These are phyloP conservation scores for Saturnispora ahearnii DNA, from an alignment of 805 yeast species.

Conservation along the genomic window DNA sequence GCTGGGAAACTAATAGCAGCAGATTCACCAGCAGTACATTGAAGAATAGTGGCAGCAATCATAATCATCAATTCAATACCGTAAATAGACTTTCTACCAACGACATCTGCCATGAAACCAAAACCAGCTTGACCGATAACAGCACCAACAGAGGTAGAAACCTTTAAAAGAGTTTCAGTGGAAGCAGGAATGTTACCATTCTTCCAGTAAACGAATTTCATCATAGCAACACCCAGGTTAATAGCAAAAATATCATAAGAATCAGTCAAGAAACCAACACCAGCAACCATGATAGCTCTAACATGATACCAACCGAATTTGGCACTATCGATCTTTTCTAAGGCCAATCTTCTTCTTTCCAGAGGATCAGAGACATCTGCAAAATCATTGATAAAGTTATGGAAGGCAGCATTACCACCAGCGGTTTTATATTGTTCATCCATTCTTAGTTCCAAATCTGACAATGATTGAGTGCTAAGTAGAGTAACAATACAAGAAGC, in stretches of 20 bases:
- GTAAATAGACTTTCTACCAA: conserved; percentile 82
- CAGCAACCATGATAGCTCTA: conserved; percentile 76
- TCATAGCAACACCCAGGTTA: conserved; percentile 72
- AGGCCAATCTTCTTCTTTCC: conserved; percentile 79
- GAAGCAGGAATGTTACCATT: conserved; percentile 49
- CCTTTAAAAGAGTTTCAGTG: conserved; percentile 69
- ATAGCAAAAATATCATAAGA: conserved; percentile 90
- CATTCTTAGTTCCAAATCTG: neutral
- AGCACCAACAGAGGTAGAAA: conserved; percentile 89
- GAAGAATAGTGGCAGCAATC: conserved; percentile 71
- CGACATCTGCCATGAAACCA: conserved; percentile 70
- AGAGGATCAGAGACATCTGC: conserved; percentile 78
- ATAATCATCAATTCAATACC: conserved; percentile 81
- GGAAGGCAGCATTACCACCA: conserved; percentile 85
- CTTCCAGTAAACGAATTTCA: conserved; percentile 67
- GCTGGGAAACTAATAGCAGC: conserved; percentile 69
- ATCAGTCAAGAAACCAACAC: conserved; percentile 92
- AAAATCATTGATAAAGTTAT: conserved; percentile 69
- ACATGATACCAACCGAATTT: conserved; percentile 75
- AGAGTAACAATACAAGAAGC: neutral
- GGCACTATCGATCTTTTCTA: conserved; percentile 76
- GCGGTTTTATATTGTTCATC: conserved; percentile 27
- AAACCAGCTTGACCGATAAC: conserved; percentile 84
- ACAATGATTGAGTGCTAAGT: neutral
- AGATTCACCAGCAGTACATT: conserved; percentile 64